phyloP scores from a whole-genome alignment of 306 rosid genomes.

The Sindora glabra region DNA sequence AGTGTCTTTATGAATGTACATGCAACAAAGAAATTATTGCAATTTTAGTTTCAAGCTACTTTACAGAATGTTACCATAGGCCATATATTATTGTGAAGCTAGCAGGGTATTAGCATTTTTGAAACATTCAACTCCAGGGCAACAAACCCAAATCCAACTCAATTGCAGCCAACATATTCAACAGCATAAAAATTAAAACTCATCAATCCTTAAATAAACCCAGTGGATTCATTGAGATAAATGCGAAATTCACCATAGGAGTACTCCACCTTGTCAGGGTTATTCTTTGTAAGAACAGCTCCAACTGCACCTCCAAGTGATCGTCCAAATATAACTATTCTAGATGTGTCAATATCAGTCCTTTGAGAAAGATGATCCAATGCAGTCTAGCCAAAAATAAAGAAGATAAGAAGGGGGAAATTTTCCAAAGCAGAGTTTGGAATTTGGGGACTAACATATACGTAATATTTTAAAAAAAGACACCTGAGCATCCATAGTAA shows the following conservation, averaged over 20 bases:
- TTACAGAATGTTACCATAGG: neutral
- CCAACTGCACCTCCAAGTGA: slow-evolving; percentile 99
- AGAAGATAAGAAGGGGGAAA: neutral
- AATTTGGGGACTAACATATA: neutral
- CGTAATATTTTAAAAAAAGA: slow-evolving; percentile 9
- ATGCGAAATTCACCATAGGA: neutral
- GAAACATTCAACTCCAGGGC: neutral
- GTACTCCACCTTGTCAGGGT: slow-evolving; percentile 97
- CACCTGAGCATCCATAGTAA: slow-evolving; percentile 91
- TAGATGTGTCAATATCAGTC: slow-evolving; percentile 82
- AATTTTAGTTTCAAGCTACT: neutral
- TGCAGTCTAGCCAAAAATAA: slow-evolving; percentile 61
- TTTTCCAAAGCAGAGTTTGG: neutral
- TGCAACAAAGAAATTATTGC: neutral
- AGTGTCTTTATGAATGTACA: slow-evolving; percentile 1
- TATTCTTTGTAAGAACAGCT: slow-evolving; percentile 68
- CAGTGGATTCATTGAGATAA: neutral
- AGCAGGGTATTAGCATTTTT: slow-evolving; percentile 1
- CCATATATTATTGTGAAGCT: neutral
- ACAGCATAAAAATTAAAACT: neutral
- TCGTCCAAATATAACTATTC: slow-evolving; percentile 92
- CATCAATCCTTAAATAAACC: neutral
- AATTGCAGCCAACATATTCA: neutral
- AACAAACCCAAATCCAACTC: slow-evolving; percentile 2
- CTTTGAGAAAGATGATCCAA: slow-evolving; percentile 94